Conservation (phyloP, 2,329 filamentous ascomycete genomes). For the Fusarium virguliforme region DNA sequence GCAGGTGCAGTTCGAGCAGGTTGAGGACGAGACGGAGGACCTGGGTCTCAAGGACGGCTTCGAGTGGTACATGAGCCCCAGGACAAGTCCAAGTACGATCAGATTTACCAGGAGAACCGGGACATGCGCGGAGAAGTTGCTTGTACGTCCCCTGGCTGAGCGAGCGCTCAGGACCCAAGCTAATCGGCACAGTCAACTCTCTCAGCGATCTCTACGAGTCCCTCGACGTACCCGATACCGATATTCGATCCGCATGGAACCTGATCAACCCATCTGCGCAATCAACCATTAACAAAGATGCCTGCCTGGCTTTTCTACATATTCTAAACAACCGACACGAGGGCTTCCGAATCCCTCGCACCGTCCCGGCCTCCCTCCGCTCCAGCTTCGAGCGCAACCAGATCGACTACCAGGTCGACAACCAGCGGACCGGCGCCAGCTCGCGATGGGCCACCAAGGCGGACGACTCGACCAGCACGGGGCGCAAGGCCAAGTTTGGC, state of each 20-base stretch:
- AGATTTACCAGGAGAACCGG: slow-evolving; percentile 94
- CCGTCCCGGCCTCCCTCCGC: slow-evolving; percentile 91
- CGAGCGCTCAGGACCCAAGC: background rate
- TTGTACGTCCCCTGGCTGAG: slow-evolving; percentile 67
- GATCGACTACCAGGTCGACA: slow-evolving; percentile 95
- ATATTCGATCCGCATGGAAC: slow-evolving; percentile 95
- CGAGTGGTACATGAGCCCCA: slow-evolving; percentile 99
- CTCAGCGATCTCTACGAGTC: slow-evolving; percentile 89
- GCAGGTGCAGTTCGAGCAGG: slow-evolving; percentile 86
- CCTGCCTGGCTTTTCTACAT: slow-evolving; percentile 93
- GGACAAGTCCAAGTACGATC: slow-evolving; percentile 95
- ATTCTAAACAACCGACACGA: slow-evolving; percentile 97
- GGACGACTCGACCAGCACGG: slow-evolving; percentile 85
- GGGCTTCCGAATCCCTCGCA: slow-evolving; percentile 92
- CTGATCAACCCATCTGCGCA: slow-evolving; percentile 92
- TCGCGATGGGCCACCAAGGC: slow-evolving; percentile 85
- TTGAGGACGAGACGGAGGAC: slow-evolving; percentile 87
- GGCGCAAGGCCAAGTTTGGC: slow-evolving; percentile 96
- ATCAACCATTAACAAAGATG: slow-evolving; percentile 92
- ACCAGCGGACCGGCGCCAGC: slow-evolving; percentile 73
- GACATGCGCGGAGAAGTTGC: slow-evolving; percentile 88
- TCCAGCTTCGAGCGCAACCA: slow-evolving; percentile 94
- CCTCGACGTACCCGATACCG: slow-evolving; percentile 80
- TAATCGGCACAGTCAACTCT: slow-evolving; percentile 73
- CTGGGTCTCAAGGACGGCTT: slow-evolving; percentile 94